Evolutionary conservation across 345 rosid genomes (phyloP).

Genomic region (Corymbia maculata): DNA sequence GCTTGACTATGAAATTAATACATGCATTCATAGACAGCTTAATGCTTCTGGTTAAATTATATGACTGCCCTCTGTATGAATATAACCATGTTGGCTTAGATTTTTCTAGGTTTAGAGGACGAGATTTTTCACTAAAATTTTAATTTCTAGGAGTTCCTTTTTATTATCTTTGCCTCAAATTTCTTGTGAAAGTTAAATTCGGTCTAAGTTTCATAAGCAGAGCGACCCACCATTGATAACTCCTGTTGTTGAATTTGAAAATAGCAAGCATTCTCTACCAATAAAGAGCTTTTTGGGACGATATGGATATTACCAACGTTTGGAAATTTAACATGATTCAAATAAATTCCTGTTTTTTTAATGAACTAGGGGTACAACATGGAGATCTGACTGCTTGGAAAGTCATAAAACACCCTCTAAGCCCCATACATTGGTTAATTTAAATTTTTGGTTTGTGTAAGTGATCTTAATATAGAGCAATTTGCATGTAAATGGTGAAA

Average conservation of each 20-base stretch:
- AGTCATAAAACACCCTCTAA: background rate
- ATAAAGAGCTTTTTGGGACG: background rate
- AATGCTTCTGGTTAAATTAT: background rate
- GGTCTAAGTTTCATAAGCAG: background rate
- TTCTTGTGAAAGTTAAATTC: background rate
- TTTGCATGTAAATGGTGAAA: background rate
- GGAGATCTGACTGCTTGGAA: background rate
- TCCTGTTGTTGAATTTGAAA: background rate
- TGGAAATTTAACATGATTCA: background rate
- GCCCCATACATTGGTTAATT: background rate
- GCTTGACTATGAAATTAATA: background rate
- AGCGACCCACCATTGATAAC: background rate
- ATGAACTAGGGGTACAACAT: background rate
- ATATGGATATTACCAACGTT: background rate
- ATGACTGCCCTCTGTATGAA: background rate
- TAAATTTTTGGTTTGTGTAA: background rate
- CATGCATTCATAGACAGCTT: background rate
- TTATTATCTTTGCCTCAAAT: background rate
- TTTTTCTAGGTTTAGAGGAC: background rate
- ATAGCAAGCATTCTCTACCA: background rate
- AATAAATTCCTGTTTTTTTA: background rate
- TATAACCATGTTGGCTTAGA: background rate
- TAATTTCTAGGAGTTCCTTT: background rate
- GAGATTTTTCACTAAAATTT: background rate
- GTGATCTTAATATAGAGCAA: background rate